Evolutionary conservation across 805 yeast genomes (phyloP).

Genomic region (Candida easanensis): DNA sequence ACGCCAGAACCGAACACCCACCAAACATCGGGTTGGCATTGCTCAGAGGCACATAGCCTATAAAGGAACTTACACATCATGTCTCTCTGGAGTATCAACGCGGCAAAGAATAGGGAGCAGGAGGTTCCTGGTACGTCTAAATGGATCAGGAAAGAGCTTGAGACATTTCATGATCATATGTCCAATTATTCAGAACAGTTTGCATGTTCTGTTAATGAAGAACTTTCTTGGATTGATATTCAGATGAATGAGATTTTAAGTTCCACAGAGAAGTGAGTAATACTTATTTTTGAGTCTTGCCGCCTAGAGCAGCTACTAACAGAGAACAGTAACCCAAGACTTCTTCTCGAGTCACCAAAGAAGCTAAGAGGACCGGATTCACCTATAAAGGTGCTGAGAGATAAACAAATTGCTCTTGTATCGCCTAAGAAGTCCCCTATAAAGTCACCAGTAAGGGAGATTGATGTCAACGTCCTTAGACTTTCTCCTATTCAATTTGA

Average conservation of each 20-base stretch:
- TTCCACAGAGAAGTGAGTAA: conserved; percentile 25
- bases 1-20: not conserved
- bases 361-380: conserved; percentile 27
- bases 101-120: conserved; percentile 26
- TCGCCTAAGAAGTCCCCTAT: conserved; percentile 15
- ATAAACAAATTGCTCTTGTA: conserved; percentile 18
- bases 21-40: not conserved
- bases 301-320: conserved; percentile 12
- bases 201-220: conserved; percentile 37
- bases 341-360: conserved; percentile 26
- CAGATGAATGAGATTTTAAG: conserved; percentile 36
- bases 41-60: not conserved
- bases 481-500: conserved; percentile 24
- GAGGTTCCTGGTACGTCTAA: conserved; percentile 48
- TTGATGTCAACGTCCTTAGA: conserved; percentile 14
- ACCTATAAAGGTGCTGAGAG: conserved; percentile 26
- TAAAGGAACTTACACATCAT: conserved; percentile 11
- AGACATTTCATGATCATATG: conserved; percentile 37
- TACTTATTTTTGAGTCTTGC: not conserved
- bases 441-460: conserved; percentile 23
- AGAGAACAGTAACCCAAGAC: conserved; percentile 22
- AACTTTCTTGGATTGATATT: conserved; percentile 40
- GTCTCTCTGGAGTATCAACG: conserved; percentile 30
- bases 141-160: conserved; percentile 47
- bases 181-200: conserved; percentile 37